Conservation (phyloP, 2,329 filamentous ascomycete genomes). For the Fusarium graminum region DNA sequence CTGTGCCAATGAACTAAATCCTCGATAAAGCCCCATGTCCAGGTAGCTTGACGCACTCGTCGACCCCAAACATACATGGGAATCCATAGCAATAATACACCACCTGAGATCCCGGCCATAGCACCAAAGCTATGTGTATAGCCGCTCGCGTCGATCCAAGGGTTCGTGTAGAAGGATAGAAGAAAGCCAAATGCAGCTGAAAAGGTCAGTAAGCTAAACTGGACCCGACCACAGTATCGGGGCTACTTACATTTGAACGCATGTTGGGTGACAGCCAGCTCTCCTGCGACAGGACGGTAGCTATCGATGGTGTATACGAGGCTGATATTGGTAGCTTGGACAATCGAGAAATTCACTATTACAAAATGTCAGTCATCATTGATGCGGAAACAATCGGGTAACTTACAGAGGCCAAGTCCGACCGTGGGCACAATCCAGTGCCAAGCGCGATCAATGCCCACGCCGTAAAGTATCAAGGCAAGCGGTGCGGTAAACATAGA, state of each 20-base stretch:
- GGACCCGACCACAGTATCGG: neutral
- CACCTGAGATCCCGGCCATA: neutral
- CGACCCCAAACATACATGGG: neutral
- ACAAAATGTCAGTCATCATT: neutral
- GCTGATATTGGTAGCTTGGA: neutral
- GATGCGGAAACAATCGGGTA: neutral
- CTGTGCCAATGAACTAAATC: neutral
- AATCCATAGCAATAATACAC: neutral
- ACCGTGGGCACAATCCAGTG: neutral
- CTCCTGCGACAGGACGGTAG: neutral
- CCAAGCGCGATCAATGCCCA: neutral
- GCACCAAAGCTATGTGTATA: neutral
- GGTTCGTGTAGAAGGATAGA: neutral
- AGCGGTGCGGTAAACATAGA: neutral
- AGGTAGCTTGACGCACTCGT: neutral
- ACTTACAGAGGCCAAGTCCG: constrained; percentile 2
- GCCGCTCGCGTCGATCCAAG: neutral
- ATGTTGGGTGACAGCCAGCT: neutral
- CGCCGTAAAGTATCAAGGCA: constrained; percentile 4
- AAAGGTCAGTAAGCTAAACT: neutral
- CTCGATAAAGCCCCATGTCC: neutral
- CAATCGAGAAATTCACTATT: neutral
- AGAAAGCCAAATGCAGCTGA: neutral
- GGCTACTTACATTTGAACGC: neutral
- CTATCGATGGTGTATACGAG: neutral